Base-by-base conservation (phyloP, 2,329 filamentous ascomycete species). In the Exophiala sideris region DNA sequence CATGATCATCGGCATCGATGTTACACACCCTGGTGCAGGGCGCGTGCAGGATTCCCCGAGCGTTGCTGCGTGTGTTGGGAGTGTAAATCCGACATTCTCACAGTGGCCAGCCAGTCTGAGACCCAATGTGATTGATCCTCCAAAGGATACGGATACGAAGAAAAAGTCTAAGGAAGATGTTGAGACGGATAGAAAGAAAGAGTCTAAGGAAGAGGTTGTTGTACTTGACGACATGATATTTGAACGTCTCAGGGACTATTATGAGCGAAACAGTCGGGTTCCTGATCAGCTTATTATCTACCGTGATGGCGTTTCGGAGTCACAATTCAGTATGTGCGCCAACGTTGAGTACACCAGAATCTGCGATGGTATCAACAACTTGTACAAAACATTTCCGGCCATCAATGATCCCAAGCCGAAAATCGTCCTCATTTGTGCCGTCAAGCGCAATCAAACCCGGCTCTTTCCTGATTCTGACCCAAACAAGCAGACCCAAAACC, bases 1-100 rank as follows among this genome's bases (percentile, higher is more conserved):
- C 0, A 96, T 96, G 85, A 73, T 96, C 1, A 82, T 95, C 7
- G 91, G 91, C 0, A 86, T 94, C 61, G 91, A 96, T 65, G 90
- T 96, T 1, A 95, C 90, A 0, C 91, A 96, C 64, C 91, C 91
- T 0, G 91, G 89, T 16, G 80, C 83, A 0, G 82, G 81, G 0
- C 84, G 79, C 2, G 68, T 76, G 0, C 71, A 76, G 1, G 70
- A 69, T 0, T 46, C 54, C n/a, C 89, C 89, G 1, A 94, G 88
- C 67, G 79, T 95, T 50, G 90, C 90, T 2, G 89, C 84, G 0
- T 81, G 96, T 48, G 91, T 96, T 5, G 84, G 89, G 1, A 95
- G 86, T 42, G 69, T 87, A 4, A 87, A 95, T 66, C 69, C 71
- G 1, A 68, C 81, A 1, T 79, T 95, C 24, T 84, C 78, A 0